Evolutionary conservation across 257 asterid genomes (phyloP), one percentile per base, ranked within the genome.

Genomic region (Nicotiana sylvestris): DNA sequence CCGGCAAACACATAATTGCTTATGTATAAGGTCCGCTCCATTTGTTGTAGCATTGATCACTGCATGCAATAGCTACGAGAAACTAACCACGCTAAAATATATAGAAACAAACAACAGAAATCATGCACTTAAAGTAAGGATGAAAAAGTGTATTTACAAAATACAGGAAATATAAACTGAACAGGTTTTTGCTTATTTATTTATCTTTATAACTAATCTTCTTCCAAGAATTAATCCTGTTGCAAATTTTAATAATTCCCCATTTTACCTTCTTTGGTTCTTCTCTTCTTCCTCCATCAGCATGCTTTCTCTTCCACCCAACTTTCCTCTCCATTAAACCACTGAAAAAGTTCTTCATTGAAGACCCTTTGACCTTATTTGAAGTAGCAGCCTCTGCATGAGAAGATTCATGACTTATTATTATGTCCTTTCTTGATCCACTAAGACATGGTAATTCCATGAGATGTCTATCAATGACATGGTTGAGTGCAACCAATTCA

Each of bases 401-500:
- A 1, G 74, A 18, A 2, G 33, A 57, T 57, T 17, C 64, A 57
- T 18, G 27, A 57, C 11, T 6, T 2, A 9, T 1, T 15, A 6
- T 2, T 12, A 77, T 33, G 3, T 35, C 61, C 66, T 77, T 72
- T 64, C 70, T 83, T 46, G 92, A 87, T 72, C 89, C 84, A 2
- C 65, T 70, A 3, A 82, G 81, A 86, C 90, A 82, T 30, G 95
- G 92, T 56, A 89, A 80, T 18, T 70, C 13, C 92, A 91, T 87
- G 58, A 85, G 72, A 18, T 92, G 87, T 70, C 91, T 87, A 81
- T 93, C 97, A 30, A 92, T 81, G 21, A 87, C 29, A 80, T 92
- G 93, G 89, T 86, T 87, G 5, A 93, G 57, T 0, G 93, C 84
- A 69, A 82, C 92, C 33, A 93, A 65, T 64, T 93, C 97, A 60